Conservation (phyloP, 78 protist genomes). For the Dictyostelium firmibasis region DNA sequence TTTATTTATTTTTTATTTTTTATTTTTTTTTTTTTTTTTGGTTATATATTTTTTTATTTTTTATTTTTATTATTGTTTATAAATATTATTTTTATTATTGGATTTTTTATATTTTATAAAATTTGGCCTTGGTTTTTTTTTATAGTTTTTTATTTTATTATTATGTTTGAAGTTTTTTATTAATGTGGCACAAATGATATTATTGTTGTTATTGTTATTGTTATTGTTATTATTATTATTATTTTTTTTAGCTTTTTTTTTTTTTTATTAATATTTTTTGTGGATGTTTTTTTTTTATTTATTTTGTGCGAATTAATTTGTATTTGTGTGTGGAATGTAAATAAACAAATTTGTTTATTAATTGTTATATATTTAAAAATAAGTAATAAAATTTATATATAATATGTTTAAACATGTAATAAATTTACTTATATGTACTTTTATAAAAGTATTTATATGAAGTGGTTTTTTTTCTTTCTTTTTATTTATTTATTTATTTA, state of each 20-base stretch:
- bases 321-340: neutral
- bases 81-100: no score
- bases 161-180: neutral
- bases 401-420: neutral
- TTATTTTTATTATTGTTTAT: no score
- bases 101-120: no score
- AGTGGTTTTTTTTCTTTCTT: neutral
- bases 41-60: neutral
- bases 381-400: neutral
- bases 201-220: neutral
- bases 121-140: no score
- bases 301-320: neutral
- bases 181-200: neutral
- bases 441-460: neutral
- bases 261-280: neutral
- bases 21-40: neutral
- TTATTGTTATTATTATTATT: neutral
- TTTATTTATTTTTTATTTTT: neutral
- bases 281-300: neutral
- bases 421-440: neutral
- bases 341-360: neutral
- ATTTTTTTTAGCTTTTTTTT: no score
- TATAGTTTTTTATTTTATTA: no score
- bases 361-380: neutral
- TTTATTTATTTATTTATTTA: no score